These are phyloP conservation scores for Fusarium miscanthi DNA, from an alignment of 2,329 filamentous ascomycete genomes.

Conservation along the genomic window DNA sequence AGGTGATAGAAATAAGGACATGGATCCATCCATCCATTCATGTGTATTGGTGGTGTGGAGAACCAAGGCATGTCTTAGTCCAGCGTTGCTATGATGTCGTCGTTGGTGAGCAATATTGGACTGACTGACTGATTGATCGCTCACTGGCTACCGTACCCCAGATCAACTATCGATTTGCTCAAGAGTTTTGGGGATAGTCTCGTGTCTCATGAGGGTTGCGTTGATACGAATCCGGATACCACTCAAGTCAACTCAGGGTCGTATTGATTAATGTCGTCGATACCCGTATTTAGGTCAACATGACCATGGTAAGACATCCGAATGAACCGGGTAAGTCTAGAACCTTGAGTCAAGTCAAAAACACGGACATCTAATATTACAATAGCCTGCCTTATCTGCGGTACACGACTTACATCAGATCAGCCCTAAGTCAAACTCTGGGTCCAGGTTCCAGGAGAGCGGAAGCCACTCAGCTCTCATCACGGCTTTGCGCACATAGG, in stretches of 20 bases:
- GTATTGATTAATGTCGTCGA: background rate
- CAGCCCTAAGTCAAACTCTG: slow-evolving; percentile 18
- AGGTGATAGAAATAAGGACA: slow-evolving; percentile 13
- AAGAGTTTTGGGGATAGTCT: slow-evolving; percentile 21
- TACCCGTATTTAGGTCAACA: background rate
- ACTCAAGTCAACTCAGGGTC: slow-evolving; percentile 1
- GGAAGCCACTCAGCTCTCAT: slow-evolving; percentile 11
- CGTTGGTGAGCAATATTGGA: background rate
- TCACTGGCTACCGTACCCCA: slow-evolving; percentile 23
- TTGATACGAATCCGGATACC: slow-evolving; percentile 23
- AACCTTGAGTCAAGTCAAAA: background rate
- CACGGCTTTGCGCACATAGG: slow-evolving; percentile 16
- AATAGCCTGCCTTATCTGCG: background rate
- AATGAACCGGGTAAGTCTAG: background rate
- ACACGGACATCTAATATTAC: background rate
- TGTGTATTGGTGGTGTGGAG: slow-evolving; percentile 35
- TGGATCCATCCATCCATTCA: background rate
- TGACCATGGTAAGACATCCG: background rate
- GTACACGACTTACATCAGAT: slow-evolving; percentile 27
- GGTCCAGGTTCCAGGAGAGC: background rate
- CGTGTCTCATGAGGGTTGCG: slow-evolving; percentile 15
- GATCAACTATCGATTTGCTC: slow-evolving; percentile 2
- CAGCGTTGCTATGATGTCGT: slow-evolving; percentile 37
- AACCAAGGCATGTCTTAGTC: slow-evolving; percentile 23
- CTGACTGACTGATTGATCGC: background rate